Evolutionary conservation across 2,329 filamentous ascomycete genomes (phyloP), one percentile per base, ranked within the genome.

Genomic region (Fusarium hostae): DNA sequence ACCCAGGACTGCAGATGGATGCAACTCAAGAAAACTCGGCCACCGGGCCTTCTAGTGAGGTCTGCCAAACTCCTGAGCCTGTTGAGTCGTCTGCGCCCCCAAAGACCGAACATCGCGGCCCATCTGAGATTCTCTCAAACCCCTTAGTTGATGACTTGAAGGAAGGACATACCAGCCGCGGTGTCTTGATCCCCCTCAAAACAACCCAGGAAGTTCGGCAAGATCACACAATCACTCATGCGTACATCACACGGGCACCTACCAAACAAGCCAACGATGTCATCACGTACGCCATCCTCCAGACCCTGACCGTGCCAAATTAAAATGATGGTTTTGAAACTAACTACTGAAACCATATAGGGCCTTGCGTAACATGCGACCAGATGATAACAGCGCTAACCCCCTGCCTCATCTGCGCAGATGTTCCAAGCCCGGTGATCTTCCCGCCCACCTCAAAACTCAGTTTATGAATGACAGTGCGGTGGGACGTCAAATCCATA

Each of bases 241-340:
- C 91, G 59, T 92, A 92, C 79, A 89, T 94, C 70, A 91, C 93
- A 54, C 87, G 91, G 76, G 88, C 92, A 59, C 92, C 92, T 50
- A 88, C 90, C 70, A 92, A 90, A 80, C 86, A 87, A 75, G 92
- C 92, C 72, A 94, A 92, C 80, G 86, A 87, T 71, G 87, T 94
- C 77, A 88, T 96, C 78, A 90, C 87, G 92, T 94, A 83, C 80
- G 89, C 85, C 15, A 34, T 48, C 30, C 20, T 59, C 45, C 30
- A 47, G 18, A 26, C 5, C 22, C 45, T 28, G n/a, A 34, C 45
- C 22, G 28, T 22, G 15, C 41, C 16, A 54, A 16, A n/a, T 20
- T 26, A 20, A 43, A 45, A 37, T 18, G 28, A 35, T 15, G 24
- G 16, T 18, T n/a, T 24, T 34, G 26, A 32, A n/a, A 12, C 24